These are phyloP conservation scores for Cercospora zeina DNA, from an alignment of 2,329 filamentous ascomycete species.

Conservation along the genomic window DNA sequence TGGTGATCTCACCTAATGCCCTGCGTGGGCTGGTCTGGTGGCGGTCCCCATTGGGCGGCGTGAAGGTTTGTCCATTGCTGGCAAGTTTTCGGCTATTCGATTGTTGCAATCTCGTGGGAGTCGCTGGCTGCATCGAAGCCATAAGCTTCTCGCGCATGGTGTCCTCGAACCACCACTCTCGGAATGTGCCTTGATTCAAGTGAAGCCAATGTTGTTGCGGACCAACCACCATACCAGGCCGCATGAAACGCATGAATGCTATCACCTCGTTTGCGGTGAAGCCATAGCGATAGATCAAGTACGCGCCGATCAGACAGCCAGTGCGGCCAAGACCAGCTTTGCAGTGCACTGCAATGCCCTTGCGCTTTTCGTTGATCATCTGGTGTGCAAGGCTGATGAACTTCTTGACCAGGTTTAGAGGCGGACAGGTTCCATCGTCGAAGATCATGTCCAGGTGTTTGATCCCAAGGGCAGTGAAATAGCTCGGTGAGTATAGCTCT, in stretches of 20 bases:
- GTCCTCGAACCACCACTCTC: slow-evolving; percentile 93
- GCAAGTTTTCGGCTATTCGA: slow-evolving; percentile 52
- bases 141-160: slow-evolving; percentile 79
- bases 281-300: slow-evolving; percentile 93
- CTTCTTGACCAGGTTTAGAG: slow-evolving; percentile 82
- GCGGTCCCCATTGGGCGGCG: slow-evolving; percentile 76
- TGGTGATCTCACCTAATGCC: slow-evolving; percentile 89
- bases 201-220: slow-evolving; percentile 99
- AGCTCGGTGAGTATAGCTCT: slow-evolving; percentile 92
- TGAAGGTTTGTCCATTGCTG: slow-evolving; percentile 71
- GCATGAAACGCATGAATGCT: slow-evolving; percentile 98
- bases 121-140: slow-evolving; percentile 55
- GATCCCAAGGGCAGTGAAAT: slow-evolving; percentile 93
- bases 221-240: slow-evolving; percentile 97
- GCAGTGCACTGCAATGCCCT: slow-evolving; percentile 95
- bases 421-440: slow-evolving; percentile 94
- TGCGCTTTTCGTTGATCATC: slow-evolving; percentile 86
- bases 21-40: slow-evolving; percentile 59
- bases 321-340: slow-evolving; percentile 95
- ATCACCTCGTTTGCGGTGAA: slow-evolving; percentile 86
- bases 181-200: slow-evolving; percentile 91
- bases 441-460: slow-evolving; percentile 99
- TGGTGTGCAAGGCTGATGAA: slow-evolving; percentile 95
- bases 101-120: slow-evolving; percentile 56
- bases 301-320: slow-evolving; percentile 93